Percentiles rank a stretch among this genome's conserved stretches.
These are phyloP conservation scores for Phytophthora pinifolia DNA, from an alignment of 352 stramenopile species.

Conservation along the genomic window DNA sequence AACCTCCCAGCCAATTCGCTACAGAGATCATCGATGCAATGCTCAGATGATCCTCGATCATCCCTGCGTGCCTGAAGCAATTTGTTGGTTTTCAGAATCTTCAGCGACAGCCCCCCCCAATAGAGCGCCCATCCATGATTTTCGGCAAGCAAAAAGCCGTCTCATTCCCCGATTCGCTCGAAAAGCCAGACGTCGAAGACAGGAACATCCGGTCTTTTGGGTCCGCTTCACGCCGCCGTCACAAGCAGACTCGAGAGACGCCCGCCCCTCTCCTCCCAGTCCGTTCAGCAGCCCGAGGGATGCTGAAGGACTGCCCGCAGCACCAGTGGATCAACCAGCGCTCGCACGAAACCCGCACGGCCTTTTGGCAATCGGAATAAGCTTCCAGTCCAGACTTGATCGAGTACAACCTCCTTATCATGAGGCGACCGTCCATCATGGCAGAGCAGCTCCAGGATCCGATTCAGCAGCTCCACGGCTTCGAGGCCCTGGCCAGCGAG, in stretches of 20 bases:
- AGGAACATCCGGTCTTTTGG: not conserved
- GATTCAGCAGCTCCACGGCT: slow-evolving; percentile 6
- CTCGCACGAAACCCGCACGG: slow-evolving; percentile 84
- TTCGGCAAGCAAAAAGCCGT: not conserved
- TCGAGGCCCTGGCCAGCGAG: slow-evolving; percentile 36
- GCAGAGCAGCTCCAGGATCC: not conserved
- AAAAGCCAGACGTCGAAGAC: slow-evolving; percentile 3
- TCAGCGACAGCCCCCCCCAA: not conserved
- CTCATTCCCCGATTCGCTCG: slow-evolving; percentile 25
- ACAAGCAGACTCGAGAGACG: slow-evolving; percentile 5
- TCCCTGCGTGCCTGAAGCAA: too few species aligned
- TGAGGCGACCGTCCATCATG: slow-evolving; percentile 12
- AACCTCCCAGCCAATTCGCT: not conserved
- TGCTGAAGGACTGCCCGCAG: slow-evolving; percentile 90
- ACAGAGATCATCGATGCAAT: too few species aligned
- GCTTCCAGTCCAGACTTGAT: not conserved
- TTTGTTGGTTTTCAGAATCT: too few species aligned
- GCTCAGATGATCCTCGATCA: too few species aligned
- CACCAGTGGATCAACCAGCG: slow-evolving; percentile 90
- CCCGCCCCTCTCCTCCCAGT: not conserved
- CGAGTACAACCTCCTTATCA: slow-evolving; percentile 8
- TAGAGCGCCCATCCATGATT: not conserved
- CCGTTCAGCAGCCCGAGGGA: slow-evolving; percentile 35
- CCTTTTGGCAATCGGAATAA: slow-evolving; percentile 69
- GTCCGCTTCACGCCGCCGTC: not conserved